Evolutionary conservation across 306 rosid species (phyloP).

Genomic region (Quercus parvula): DNA sequence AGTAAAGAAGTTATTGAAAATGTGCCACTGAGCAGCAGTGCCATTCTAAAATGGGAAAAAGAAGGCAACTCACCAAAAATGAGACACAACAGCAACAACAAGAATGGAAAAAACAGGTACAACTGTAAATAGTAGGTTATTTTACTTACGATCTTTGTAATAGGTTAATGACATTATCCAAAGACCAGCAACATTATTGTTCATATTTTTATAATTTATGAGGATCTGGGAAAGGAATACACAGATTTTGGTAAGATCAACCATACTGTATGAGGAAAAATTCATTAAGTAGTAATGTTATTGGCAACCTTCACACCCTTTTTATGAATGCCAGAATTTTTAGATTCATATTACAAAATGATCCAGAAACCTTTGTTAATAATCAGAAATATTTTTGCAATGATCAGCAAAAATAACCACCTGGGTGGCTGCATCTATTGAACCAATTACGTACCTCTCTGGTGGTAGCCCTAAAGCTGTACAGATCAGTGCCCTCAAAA

Average conservation of each 20-base stretch:
- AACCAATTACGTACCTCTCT: slow-evolving; percentile 46
- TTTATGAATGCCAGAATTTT: background rate
- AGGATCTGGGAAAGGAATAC: background rate
- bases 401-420: background rate
- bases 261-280: background rate
- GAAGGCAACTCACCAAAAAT: background rate
- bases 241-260: background rate
- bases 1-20: background rate
- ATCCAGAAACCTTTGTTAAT: slow-evolving; percentile 1
- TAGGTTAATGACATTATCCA: background rate
- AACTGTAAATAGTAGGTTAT: background rate
- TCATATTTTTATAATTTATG: background rate
- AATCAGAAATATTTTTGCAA: slow-evolving; percentile 8
- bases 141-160: background rate
- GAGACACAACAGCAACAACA: background rate
- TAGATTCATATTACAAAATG: background rate
- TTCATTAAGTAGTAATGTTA: background rate
- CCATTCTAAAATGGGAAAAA: background rate
- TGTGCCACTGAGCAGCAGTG: background rate
- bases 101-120: background rate
- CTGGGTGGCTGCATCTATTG: background rate
- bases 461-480: slow-evolving; percentile 70
- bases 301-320: background rate
- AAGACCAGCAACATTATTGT: background rate
- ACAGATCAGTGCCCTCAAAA: slow-evolving; percentile 72